Evolutionary conservation across 306 rosid genomes (phyloP), one percentile per base, ranked within the genome.

Genomic region (Hylodesmum podocarpum): DNA sequence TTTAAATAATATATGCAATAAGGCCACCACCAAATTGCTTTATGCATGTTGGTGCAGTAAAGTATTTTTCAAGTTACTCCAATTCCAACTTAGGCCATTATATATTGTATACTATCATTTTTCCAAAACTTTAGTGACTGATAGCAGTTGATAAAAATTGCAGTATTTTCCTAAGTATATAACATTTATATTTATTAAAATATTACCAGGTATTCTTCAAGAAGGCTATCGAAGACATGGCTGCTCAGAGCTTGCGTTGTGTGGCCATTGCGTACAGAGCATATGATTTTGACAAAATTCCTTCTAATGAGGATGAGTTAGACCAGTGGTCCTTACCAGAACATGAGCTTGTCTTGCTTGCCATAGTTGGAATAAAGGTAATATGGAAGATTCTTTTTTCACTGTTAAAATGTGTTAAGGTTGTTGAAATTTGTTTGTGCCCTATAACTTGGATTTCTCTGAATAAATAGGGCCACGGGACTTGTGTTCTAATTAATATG

Each of bases 301-400:
- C 98, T 37, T 50, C 86, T 25, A 83, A 86, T 49, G 93, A 89
- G 81, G 91, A 88, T 62, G 80, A 82, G 29, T 82, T 92, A 73
- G 77, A 66, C 70, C 86, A 86, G 66, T 94, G 98, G 98, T 65
- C 85, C 59, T 89, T 94, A 81, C 97, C 98, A 21, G 95, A 93
- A 53, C 78, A 90, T 21, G 86, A 92, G 62, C 95, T 94, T 78
- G 84, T 85, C 84, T 86, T 94, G 86, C 98, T 94, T 80, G 95
- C 90, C 64, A 89, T 94, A 66, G 93, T 92, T 81, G 98, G 98
- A 73, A 94, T 92, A 76, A 94, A 94, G 97, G 98, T 92, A 89
- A 73, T 64, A 37, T 50, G 44, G 64, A 29, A 73, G 46, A 54
- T 54, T 58, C 22, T 6, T 59, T 59, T 58, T 29, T 29, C 22